Conservation (phyloP, 192 early-diverging fungal genomes). For the Rhizophagus clarus region DNA sequence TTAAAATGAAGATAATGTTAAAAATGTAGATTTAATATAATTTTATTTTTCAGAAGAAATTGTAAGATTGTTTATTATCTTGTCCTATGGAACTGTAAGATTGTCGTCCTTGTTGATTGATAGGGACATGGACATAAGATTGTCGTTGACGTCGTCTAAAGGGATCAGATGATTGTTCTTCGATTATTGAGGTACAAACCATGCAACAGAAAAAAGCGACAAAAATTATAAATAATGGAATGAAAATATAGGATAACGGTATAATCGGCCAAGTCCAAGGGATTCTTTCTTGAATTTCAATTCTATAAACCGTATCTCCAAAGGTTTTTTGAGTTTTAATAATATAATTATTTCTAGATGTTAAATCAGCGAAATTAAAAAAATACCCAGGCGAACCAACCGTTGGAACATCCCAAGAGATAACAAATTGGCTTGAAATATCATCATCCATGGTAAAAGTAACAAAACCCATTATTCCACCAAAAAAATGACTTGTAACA, state of each 20-base stretch:
- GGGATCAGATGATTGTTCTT: neutral
- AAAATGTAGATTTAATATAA: too few relatives aligned
- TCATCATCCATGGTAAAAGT: neutral
- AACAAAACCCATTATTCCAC: neutral
- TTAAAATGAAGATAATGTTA: too few relatives aligned
- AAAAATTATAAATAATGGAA: neutral
- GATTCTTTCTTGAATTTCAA: neutral
- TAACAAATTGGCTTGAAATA: neutral
- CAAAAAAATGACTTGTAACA: constrained; percentile 23
- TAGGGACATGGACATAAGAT: neutral
- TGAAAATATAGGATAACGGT: neutral
- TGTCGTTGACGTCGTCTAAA: neutral
- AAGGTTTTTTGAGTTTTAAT: neutral
- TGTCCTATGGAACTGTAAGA: neutral
- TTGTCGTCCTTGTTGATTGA: neutral
- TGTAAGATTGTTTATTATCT: neutral
- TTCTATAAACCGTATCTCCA: neutral
- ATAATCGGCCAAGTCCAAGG: neutral
- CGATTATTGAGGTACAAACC: too few relatives aligned
- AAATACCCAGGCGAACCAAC: neutral
- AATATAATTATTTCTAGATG: neutral
- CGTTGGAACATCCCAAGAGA: constrained; percentile 7
- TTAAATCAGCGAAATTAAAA: neutral
- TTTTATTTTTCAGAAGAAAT: neutral
- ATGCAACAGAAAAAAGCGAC: neutral